Evolutionary conservation across 257 asterid species (phyloP).

Genomic region (Penstemon eatonii): DNA sequence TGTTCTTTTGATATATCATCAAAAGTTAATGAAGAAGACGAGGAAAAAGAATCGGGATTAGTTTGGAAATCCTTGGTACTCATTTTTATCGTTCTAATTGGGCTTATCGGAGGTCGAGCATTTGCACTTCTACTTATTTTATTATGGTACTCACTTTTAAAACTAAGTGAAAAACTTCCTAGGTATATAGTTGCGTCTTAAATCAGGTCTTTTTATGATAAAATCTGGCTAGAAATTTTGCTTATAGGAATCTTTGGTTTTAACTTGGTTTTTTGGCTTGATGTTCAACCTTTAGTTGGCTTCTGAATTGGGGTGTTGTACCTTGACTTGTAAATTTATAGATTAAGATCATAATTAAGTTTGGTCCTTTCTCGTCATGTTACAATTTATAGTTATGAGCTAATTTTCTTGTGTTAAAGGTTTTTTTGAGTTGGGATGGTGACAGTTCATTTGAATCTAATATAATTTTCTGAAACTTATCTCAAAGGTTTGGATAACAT

Average conservation of each 20-base stretch:
- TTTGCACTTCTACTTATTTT: slow-evolving; percentile 50
- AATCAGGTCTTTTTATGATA: slow-evolving; percentile 10
- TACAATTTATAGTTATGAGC: background rate
- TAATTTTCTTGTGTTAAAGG: background rate
- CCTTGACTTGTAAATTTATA: slow-evolving; percentile 37
- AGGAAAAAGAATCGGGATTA: slow-evolving; percentile 9
- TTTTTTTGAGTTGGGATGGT: background rate
- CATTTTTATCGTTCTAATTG: slow-evolving; percentile 52
- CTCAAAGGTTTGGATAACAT: slow-evolving; percentile 15
- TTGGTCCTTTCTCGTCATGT: background rate
- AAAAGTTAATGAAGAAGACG: slow-evolving; percentile 13
- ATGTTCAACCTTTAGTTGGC: slow-evolving; percentile 29
- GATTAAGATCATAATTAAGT: background rate
- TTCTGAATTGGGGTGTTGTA: slow-evolving; percentile 30
- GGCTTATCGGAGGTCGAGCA: slow-evolving; percentile 57
- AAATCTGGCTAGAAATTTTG: slow-evolving; percentile 24
- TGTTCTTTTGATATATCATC: background rate
- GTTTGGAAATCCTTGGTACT: slow-evolving; percentile 33
- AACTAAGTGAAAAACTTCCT: slow-evolving; percentile 34
- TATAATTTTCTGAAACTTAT: background rate
- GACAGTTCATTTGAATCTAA: background rate
- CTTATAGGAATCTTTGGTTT: slow-evolving; percentile 6
- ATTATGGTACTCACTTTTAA: slow-evolving; percentile 51
- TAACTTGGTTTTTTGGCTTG: slow-evolving; percentile 6
- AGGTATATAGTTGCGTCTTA: slow-evolving; percentile 26